Conservation (phyloP, 495 filamentous ascomycete species). For the Aspergillus ostianus region DNA sequence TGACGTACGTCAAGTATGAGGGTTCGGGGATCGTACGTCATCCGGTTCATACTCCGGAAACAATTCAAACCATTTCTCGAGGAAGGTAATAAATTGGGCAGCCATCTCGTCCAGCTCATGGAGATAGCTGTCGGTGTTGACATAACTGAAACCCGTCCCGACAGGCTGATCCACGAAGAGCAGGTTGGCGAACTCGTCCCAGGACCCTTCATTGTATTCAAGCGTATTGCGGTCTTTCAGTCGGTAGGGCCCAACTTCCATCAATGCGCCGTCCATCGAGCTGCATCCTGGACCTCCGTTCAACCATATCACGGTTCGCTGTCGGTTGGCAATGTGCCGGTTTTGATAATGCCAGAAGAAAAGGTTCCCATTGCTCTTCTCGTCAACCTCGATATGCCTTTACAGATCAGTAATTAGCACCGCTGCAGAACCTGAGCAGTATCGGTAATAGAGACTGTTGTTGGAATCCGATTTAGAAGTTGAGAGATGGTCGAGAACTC, state of each 20-base stretch:
- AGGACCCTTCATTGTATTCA: constrained; percentile 82
- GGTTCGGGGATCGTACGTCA: constrained; percentile 62
- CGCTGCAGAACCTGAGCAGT: neutral
- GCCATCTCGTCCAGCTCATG: constrained; percentile 88
- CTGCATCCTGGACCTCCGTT: constrained; percentile 97
- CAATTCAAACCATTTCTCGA: constrained; percentile 84
- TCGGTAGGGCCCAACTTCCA: constrained; percentile 95
- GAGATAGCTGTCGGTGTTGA: constrained; percentile 79
- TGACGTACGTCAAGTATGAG: constrained; percentile 4
- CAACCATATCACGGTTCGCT: constrained; percentile 93
- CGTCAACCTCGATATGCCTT: constrained; percentile 88
- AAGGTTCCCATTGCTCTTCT: constrained; percentile 80
- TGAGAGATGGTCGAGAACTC: constrained; percentile 31
- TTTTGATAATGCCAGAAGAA: constrained; percentile 99
- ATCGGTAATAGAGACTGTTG: neutral
- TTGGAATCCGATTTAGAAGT: neutral
- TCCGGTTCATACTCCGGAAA: constrained; percentile 93
- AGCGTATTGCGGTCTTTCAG: constrained; percentile 73
- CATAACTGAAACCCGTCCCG: constrained; percentile 94
- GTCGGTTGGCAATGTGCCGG: constrained; percentile 86
- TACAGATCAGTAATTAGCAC: constrained; percentile 27
- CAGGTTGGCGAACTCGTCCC: constrained; percentile 96
- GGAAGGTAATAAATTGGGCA: constrained; percentile 78
- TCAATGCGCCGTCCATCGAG: constrained; percentile 93
- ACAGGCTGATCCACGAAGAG: constrained; percentile 97